Evolutionary conservation across 2,329 filamentous ascomycete species (phyloP).

Genomic region (Ascocoryne sarcoides): DNA sequence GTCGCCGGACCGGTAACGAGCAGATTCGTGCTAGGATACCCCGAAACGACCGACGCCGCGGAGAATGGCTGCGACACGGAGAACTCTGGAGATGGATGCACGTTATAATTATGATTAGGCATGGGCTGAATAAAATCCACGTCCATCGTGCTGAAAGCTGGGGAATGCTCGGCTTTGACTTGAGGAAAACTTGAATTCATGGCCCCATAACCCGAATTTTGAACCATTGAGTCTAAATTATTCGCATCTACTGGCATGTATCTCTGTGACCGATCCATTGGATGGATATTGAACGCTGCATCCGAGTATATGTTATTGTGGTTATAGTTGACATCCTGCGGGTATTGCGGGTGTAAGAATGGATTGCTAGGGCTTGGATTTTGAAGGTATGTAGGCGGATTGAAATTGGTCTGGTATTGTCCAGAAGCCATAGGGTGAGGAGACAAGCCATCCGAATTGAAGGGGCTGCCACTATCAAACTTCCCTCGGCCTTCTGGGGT

Average conservation of each 20-base stretch:
- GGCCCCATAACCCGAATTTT: constrained; percentile 13
- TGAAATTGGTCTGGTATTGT: constrained; percentile 16
- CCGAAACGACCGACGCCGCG: constrained; percentile 16
- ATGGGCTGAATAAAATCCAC: constrained; percentile 13
- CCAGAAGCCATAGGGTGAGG: constrained; percentile 16
- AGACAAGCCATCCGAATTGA: constrained; percentile 20
- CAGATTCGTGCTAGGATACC: constrained; percentile 19
- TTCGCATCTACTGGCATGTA: constrained; percentile 13
- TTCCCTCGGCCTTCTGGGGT: constrained; percentile 21
- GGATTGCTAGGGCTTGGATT: constrained; percentile 10
- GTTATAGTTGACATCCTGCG: constrained; percentile 13
- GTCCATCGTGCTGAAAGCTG: constrained; percentile 15
- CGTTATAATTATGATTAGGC: constrained; percentile 15
- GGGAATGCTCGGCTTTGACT: constrained; percentile 16
- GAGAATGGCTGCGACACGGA: constrained; percentile 21
- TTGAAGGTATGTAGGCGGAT: constrained; percentile 15
- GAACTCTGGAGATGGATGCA: constrained; percentile 12
- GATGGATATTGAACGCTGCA: constrained; percentile 12
- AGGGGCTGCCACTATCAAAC: constrained; percentile 22
- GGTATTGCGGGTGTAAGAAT: too few species aligned
- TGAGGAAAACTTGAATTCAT: constrained; percentile 14
- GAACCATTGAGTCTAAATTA: constrained; percentile 12
- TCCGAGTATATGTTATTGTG: constrained; percentile 16
- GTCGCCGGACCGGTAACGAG: constrained; percentile 16
- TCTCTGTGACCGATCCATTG: constrained; percentile 14